These are phyloP conservation scores for Lodderomyces orthopsilosis DNA, from an alignment of 1,139 yeast species.

Conservation along the genomic window DNA sequence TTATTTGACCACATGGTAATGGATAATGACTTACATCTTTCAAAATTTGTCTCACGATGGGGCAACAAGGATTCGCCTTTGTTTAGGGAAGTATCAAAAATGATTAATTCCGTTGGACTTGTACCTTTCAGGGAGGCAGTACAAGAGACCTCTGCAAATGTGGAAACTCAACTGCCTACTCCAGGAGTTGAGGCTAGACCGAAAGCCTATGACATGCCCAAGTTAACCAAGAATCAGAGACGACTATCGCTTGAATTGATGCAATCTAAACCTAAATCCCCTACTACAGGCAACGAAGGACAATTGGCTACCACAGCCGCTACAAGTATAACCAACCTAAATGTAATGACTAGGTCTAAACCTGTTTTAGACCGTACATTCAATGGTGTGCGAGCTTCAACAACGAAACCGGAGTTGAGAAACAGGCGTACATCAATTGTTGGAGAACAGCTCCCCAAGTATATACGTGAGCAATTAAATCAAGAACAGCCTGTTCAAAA, in stretches of 20 bases:
- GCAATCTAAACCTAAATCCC: slow-evolving; percentile 17
- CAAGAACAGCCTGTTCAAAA: slow-evolving; percentile 10
- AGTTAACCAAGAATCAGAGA: slow-evolving; percentile 23
- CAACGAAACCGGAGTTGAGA: slow-evolving; percentile 1
- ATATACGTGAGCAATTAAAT: slow-evolving; percentile 33
- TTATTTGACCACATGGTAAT: slow-evolving; percentile 22
- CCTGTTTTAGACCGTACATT: slow-evolving; percentile 6
- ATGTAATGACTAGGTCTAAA: slow-evolving; percentile 34
- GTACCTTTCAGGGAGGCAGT: slow-evolving; percentile 11
- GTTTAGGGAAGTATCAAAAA: slow-evolving; percentile 17
- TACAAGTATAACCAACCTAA: slow-evolving; percentile 31
- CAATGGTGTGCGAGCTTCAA: background rate
- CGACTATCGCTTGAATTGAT: slow-evolving; percentile 34
- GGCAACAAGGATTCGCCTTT: background rate
- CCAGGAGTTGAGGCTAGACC: slow-evolving; percentile 1
- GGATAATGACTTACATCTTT: slow-evolving; percentile 16
- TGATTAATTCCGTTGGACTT: no score
- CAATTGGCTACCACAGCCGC: slow-evolving; percentile 35
- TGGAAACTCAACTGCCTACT: background rate
- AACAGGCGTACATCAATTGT: slow-evolving; percentile 35
- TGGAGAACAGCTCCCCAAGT: slow-evolving; percentile 38
- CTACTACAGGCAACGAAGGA: slow-evolving; percentile 12
- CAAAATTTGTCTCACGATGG: slow-evolving; percentile 4
- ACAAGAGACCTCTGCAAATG: background rate
- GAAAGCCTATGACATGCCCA: slow-evolving; percentile 12